Evolutionary conservation across 306 rosid species (phyloP).

Genomic region (Castanea crenata): DNA sequence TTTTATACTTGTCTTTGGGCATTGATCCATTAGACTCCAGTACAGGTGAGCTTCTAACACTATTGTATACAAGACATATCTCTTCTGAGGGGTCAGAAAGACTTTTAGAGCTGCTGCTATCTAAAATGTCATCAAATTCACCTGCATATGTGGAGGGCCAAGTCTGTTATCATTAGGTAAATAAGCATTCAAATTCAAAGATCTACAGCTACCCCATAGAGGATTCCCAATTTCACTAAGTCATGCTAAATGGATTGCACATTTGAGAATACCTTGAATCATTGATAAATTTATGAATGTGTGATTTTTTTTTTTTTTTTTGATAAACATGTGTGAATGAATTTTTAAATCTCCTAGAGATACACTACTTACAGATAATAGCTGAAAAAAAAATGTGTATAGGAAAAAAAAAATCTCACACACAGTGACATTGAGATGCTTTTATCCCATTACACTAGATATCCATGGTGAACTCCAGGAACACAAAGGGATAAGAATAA

Average conservation of each 20-base stretch:
- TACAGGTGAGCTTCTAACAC: constrained; percentile 33
- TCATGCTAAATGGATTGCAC: not conserved
- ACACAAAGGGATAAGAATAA: not conserved
- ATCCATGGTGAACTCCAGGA: not conserved
- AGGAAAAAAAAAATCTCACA: not conserved
- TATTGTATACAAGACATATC: constrained; percentile 53
- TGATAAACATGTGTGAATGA: too few species aligned
- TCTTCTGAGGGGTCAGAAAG: constrained; percentile 53
- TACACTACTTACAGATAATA: not conserved
- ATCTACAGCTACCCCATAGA: not conserved
- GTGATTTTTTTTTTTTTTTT: not conserved
- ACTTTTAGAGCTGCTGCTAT: constrained; percentile 45
- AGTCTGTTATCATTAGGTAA: constrained; percentile 6
- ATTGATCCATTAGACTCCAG: constrained; percentile 71
- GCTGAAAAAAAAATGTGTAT: not conserved
- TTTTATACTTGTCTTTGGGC: constrained; percentile 42
- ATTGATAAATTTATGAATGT: not conserved
- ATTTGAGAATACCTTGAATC: not conserved
- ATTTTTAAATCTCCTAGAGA: not conserved
- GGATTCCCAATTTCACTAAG: not conserved
- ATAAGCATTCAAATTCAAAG: constrained; percentile 7
- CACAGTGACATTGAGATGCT: not conserved
- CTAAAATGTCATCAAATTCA: constrained; percentile 87
- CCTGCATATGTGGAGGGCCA: constrained; percentile 47
- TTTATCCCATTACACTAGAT: not conserved